These are phyloP conservation scores for Arabis hirsuta DNA, from an alignment of 345 rosid species.

Conservation along the genomic window DNA sequence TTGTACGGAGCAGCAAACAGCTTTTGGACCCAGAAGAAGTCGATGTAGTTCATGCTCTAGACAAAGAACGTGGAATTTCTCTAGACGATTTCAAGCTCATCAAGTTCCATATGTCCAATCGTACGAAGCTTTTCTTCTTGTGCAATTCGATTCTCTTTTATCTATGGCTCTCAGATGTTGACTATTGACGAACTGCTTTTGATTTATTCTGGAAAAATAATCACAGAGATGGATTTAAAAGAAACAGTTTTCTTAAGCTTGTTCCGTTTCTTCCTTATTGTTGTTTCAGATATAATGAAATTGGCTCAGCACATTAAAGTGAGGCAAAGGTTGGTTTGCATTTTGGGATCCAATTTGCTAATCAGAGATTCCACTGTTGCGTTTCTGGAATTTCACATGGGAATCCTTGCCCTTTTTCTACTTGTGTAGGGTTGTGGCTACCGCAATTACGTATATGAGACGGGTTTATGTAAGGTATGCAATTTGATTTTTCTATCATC, in stretches of 20 bases:
- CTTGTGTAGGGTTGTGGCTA: conserved; percentile 82
- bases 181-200: too few species aligned
- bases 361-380: conserved; percentile 5
- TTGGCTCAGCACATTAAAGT: conserved; percentile 86
- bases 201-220: neutral
- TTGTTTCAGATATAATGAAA: conserved; percentile 65
- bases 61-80: conserved; percentile 75
- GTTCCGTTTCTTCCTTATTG: neutral
- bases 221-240: neutral
- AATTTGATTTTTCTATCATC: neutral
- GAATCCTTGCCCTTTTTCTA: neutral
- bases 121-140: conserved; percentile 43
- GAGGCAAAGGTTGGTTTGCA: conserved; percentile 76
- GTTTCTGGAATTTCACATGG: neutral
- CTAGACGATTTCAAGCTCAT: conserved; percentile 86
- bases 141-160: neutral
- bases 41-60: conserved; percentile 67
- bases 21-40: conserved; percentile 81
- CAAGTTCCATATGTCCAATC: conserved; percentile 81
- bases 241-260: too few species aligned
- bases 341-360: conserved; percentile 3
- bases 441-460: conserved; percentile 92
- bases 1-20: conserved; percentile 58
- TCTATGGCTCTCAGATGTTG: neutral
- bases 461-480: conserved; percentile 78